phyloP scores from a whole-genome alignment of 2,329 filamentous ascomycete genomes.

The Penicillium fuscoglaucum region DNA sequence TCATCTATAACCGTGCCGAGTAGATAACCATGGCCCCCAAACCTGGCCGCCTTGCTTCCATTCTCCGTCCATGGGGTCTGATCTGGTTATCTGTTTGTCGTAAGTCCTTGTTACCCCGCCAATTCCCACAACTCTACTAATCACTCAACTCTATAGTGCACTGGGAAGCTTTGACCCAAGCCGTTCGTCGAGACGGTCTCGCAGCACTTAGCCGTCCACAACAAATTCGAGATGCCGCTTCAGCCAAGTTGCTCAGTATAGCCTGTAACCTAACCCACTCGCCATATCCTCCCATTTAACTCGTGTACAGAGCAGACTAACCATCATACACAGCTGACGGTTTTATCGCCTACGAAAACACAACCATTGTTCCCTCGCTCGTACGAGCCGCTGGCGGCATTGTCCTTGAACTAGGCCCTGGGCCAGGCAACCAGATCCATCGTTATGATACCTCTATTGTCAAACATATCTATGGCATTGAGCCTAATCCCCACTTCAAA shows the following conservation, averaged over 20 bases:
- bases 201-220: slow-evolving; percentile 9
- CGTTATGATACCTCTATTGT: slow-evolving; percentile 38
- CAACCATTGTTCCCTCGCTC: slow-evolving; percentile 35
- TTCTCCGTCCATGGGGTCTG: slow-evolving; percentile 18
- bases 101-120: background rate
- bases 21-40: slow-evolving; percentile 1
- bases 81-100: slow-evolving; percentile 20
- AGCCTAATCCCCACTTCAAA: slow-evolving; percentile 42
- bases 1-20: background rate
- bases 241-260: slow-evolving; percentile 20
- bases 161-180: slow-evolving; percentile 19
- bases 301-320: background rate
- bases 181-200: slow-evolving; percentile 20
- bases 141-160: slow-evolving; percentile 15
- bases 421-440: slow-evolving; percentile 47
- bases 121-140: slow-evolving; percentile 1
- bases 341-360: slow-evolving; percentile 39
- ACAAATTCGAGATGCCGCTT: slow-evolving; percentile 22
- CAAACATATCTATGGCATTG: slow-evolving; percentile 42
- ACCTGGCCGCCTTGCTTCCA: slow-evolving; percentile 12
- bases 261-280: slow-evolving; percentile 14
- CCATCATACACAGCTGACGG: slow-evolving; percentile 18
- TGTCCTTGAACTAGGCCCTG: slow-evolving; percentile 50
- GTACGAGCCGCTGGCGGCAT: slow-evolving; percentile 35
- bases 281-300: background rate